A percentile compares a stretch with the other conserved stretches of the same genome.
These are phyloP conservation scores for Phytophthora ramorum DNA, from an alignment of 352 stramenopile species.

Conservation along the genomic window DNA sequence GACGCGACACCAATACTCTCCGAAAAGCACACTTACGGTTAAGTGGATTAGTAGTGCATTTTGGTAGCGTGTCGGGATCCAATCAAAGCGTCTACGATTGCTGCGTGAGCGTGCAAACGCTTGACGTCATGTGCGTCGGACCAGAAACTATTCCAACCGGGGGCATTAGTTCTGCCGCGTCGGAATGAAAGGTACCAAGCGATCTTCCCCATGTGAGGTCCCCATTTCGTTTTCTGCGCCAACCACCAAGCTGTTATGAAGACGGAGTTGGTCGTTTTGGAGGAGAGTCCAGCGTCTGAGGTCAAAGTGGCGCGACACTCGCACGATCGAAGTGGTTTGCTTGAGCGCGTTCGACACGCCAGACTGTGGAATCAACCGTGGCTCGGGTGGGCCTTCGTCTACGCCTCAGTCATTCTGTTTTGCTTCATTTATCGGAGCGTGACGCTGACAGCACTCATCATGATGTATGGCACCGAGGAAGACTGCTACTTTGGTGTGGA, in stretches of 20 bases:
- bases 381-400: constrained; percentile 44
- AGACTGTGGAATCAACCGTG: constrained; percentile 16
- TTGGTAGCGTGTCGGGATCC: neutral
- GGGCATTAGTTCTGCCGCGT: neutral
- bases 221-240: neutral
- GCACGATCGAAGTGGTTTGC: neutral
- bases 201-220: neutral
- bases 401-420: constrained; percentile 26
- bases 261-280: constrained; percentile 15
- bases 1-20: too few relatives aligned
- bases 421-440: constrained; percentile 36
- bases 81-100: constrained; percentile 3
- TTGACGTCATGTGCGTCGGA: neutral
- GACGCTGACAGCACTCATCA: constrained; percentile 33
- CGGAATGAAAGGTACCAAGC: neutral
- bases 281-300: constrained; percentile 1
- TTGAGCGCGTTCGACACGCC: neutral
- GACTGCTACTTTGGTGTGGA: constrained; percentile 18
- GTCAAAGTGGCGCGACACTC: neutral
- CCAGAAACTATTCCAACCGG: neutral
- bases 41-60: neutral
- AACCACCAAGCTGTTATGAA: neutral
- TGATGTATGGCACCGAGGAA: constrained; percentile 22
- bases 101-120: neutral
- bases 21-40: too few relatives aligned